Conservation (phyloP, 106 monocot species). For the Ottelia alismoides region DNA sequence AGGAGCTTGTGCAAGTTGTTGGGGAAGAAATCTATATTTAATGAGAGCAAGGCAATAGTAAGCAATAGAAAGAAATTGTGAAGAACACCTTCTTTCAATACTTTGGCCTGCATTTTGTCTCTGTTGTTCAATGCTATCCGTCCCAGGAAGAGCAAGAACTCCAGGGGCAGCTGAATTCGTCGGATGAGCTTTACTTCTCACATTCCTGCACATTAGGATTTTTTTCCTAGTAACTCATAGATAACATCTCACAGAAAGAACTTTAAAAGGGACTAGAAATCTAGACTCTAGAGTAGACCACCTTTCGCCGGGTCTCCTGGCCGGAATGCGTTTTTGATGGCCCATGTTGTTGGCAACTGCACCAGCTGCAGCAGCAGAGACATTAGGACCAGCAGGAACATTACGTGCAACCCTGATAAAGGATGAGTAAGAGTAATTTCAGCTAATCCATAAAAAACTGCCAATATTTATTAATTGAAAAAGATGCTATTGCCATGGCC, state of each 20-base stretch:
- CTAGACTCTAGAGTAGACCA: background rate
- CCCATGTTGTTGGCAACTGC: background rate
- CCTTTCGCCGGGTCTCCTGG: slow-evolving; percentile 4
- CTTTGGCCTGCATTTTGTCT: slow-evolving; percentile 1
- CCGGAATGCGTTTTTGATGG: background rate
- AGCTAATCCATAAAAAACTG: too few relatives aligned
- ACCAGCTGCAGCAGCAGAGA: background rate
- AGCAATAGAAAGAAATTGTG: too few relatives aligned
- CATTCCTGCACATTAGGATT: too few relatives aligned
- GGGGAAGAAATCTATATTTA: too few relatives aligned
- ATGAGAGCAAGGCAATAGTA: too few relatives aligned
- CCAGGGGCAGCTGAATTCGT: slow-evolving; percentile 1
- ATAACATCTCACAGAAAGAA: too few relatives aligned
- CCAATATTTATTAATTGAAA: too few relatives aligned
- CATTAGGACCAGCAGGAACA: background rate
- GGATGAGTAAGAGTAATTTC: background rate
- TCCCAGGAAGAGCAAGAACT: slow-evolving; percentile 3
- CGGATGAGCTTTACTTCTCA: background rate
- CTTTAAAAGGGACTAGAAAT: too few relatives aligned
- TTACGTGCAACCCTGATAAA: slow-evolving; percentile 2
- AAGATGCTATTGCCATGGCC: too few relatives aligned
- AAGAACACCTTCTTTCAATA: too few relatives aligned
- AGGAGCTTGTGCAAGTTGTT: too few relatives aligned
- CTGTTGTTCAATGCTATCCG: slow-evolving; percentile 1
- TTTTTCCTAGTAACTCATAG: too few relatives aligned